A percentile compares a stretch with the other conserved stretches of the same genome.
phyloP scores from a whole-genome alignment of 2,329 filamentous ascomycete genomes.

The Paraconiothyrium brasiliense region DNA sequence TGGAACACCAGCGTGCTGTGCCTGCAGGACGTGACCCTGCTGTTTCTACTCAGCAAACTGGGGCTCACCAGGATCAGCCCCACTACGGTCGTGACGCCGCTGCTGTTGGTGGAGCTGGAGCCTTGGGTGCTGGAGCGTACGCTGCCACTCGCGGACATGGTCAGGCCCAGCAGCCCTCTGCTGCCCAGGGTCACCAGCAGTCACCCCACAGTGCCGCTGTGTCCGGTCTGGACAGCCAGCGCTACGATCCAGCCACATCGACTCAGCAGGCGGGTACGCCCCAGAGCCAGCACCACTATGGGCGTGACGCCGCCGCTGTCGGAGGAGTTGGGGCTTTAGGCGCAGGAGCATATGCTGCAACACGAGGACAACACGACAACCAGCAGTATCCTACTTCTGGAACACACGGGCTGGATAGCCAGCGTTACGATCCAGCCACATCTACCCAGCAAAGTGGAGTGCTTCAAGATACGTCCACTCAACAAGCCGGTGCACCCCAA shows the following conservation, averaged over 20 bases:
- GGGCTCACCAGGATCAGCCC: constrained; percentile 23
- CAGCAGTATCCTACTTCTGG: too few relatives aligned
- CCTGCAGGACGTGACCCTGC: constrained; percentile 11
- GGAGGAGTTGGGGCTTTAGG: constrained; percentile 29
- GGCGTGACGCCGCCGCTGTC: constrained; percentile 34
- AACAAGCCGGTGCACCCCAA: constrained; percentile 4
- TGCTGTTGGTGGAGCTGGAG: constrained; percentile 28
- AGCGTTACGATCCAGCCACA: constrained; percentile 29
- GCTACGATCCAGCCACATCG: constrained; percentile 27
- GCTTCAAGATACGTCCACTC: too few relatives aligned
- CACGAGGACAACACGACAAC: constrained; percentile 6
- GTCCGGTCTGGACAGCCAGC: constrained; percentile 21
- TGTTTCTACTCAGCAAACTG: constrained; percentile 8
- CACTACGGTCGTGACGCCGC: constrained; percentile 38
- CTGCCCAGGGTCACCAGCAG: constrained; percentile 12
- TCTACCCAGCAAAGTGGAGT: background rate
- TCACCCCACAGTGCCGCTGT: background rate
- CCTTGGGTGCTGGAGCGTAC: constrained; percentile 24
- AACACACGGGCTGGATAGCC: constrained; percentile 16
- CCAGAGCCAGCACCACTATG: constrained; percentile 30
- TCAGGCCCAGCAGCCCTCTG: constrained; percentile 11
- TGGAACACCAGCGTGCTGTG: constrained; percentile 6
- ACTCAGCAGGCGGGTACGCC: background rate
- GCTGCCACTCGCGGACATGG: constrained; percentile 16
- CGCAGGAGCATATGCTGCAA: constrained; percentile 21